Evolutionary conservation across 169 alveolate genomes (phyloP), one percentile per base, ranked within the genome.

Genomic region (Cryptosporidium bovis): DNA sequence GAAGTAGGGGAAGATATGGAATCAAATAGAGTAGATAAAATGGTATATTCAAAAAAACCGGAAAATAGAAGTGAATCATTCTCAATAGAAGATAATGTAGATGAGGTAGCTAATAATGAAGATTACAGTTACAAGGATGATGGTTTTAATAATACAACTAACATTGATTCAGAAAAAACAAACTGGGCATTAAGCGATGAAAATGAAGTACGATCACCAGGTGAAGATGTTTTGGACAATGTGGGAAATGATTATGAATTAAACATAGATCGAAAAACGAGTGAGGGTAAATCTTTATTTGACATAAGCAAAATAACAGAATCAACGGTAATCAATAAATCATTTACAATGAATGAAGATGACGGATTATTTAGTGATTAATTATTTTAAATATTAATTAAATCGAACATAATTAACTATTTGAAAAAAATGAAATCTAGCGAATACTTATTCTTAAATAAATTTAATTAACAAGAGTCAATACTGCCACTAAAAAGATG

Each of bases 301-400:
- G 83, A 69, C 29, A 69, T 69, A 51, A 53, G 34, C 24, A 53
- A 55, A 27, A 69, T 69, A 69, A 53, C 83, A 69, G 56, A 56
- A 13, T 69, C 83, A n/a, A 29, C 82, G n/a, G 50, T 48, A 13
- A 67, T 67, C 31, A 36, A 58, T 29, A 67, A 67, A 33, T 67
- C 83, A 51, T 69, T 69, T 56, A 69, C 83, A 27, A 64, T 69
- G 16, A 53, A 69, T 55, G 83, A 69, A 34, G 66, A 69, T 51
- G 83, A 66, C 44, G 82, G 82, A 18, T 34, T 66, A 12, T 66
- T 66, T 34, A 66, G 82, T 66, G 82, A 66, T 29, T 66, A 66
- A 8, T 40, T 6, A 6, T 40, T 40, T 3, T 24, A 24, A 24
- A 24, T 24, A 24, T 24, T 24, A 24, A 24, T 24, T 24, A 24